A percentile compares a stretch with the other conserved stretches of the same genome.
These are phyloP conservation scores for Stephanodiscus minutulus DNA, from an alignment of 108 stramenopile genomes.

Conservation along the genomic window DNA sequence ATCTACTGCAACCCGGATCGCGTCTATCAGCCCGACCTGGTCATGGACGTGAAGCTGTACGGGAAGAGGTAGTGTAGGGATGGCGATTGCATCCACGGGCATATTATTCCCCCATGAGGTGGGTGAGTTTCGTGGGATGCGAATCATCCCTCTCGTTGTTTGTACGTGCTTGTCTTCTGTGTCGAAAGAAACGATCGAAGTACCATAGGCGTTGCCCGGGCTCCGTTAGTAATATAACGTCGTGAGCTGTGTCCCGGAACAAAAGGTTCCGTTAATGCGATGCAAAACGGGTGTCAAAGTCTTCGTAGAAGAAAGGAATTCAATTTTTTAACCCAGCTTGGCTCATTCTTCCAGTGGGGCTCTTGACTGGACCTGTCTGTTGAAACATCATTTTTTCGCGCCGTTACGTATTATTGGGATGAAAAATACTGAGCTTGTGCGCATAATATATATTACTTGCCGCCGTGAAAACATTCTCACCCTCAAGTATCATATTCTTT, in stretches of 20 bases:
- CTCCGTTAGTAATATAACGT: neutral
- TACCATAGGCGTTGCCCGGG: slow-evolving; percentile 19
- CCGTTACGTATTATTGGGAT: neutral
- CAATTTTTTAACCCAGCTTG: slow-evolving; percentile 18
- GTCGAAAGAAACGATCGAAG: slow-evolving; percentile 4
- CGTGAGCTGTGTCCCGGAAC: slow-evolving; percentile 20
- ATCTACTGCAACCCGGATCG: slow-evolving; percentile 77
- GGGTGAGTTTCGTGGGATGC: neutral
- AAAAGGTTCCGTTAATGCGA: slow-evolving; percentile 7
- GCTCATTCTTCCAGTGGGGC: slow-evolving; percentile 1
- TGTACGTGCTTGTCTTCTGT: neutral
- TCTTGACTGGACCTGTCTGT: slow-evolving; percentile 19
- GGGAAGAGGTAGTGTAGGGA: slow-evolving; percentile 39
- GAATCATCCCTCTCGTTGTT: neutral
- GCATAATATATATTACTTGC: too few species aligned
- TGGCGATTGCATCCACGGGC: neutral
- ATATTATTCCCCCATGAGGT: neutral
- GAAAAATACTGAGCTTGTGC: neutral
- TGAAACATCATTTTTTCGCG: slow-evolving; percentile 6
- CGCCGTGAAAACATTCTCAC: too few species aligned
- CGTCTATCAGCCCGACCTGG: slow-evolving; percentile 77
- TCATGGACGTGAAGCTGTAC: slow-evolving; percentile 75
- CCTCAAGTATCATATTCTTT: too few species aligned
- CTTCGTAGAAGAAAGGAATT: slow-evolving; percentile 14
- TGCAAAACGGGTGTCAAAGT: slow-evolving; percentile 23